Evolutionary conservation across 805 yeast species (phyloP), one percentile per base, ranked within the genome.

Genomic region (Teunomyces cretensis): DNA sequence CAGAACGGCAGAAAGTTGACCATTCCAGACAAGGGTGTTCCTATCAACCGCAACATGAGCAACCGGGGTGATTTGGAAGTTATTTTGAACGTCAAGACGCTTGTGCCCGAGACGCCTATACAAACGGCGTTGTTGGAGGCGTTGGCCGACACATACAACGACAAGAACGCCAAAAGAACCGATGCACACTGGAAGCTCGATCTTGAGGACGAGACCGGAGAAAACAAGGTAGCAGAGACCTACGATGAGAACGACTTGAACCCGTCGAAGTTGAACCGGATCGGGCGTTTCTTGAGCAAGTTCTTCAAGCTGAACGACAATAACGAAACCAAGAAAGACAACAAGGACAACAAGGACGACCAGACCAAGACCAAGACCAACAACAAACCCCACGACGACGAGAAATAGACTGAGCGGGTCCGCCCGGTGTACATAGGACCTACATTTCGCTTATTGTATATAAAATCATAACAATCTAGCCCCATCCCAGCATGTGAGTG

Each of bases 41-140:
- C 98, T 38, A 72, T 73, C 32, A 71, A 76, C 35, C 55, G 76
- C 39, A 66, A 76, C 42, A 68, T 79, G 17, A 67, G 65, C 35
- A 72, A 74, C 48, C 79, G 94, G 59, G 99, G 98, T 41, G 88
- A 86, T 56, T 73, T 91, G 79, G 83, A 80, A 55, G 88, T 94
- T 13, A 72, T 80, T 9, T 76, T 90, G 53, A 80, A 81, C 41
- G 86, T 94, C 13, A 79, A 80, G 56, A 81, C 90, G 3, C 70
- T 83, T 54, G 78, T 82, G 46, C 96, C 98, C 2, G 76, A 78
- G 44, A 84, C 87, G 17, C 87, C 92, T 11, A 84, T 94, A 1
- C 96, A 94, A 64, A 84, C 83, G 9, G 95, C 95, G 24, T 71
- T 94, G 44, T 75, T 95, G 57, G 99, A 94, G 63, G 96, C 97